Evolutionary conservation across 2,329 filamentous ascomycete species (phyloP), one percentile per base, ranked within the genome.

Genomic region (Aspergillus fumigatus): DNA sequence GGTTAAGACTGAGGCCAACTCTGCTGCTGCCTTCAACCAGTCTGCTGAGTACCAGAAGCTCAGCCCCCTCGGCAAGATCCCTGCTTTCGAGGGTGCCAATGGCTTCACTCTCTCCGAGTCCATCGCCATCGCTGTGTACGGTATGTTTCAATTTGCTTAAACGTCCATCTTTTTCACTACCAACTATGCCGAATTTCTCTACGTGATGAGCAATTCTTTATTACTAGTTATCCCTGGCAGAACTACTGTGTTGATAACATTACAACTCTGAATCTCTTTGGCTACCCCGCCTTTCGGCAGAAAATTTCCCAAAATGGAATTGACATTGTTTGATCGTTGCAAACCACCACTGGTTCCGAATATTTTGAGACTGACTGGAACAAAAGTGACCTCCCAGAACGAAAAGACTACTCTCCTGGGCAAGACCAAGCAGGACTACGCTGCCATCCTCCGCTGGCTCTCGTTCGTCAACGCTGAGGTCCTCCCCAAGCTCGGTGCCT

Each of bases 351-450:
- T 56, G 57, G 48, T 53, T 54, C 52, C 55, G 55, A 48, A 53
- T 43, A 53, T 52, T 27, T 49, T 38, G 26, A 60, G 38, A 51
- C 69, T 71, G 65, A 73, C 65, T 65, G 58, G 51, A 50, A 51
- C 51, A 57, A 53, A 59, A 97, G 94, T 99, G 76, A 92, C 94
- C 72, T 97, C 94, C 70, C 94, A 99, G 83, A 99, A 99, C 79
- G 94, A 97, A 88, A 97, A 97, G 89, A 99, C 94, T 71, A 95
- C 92, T 68, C 92, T 99, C 66, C 87, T 99, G 70, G 94, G 94
- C 75, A 97, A 97, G 88, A 99, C 92, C 82, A 99, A 99, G 89
- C 93, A 99, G 84, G 94, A 99, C 87, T 93, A 97, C 79, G 94
- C 94, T 70, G 92, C 92, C 68, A 99, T 99, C 79, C 84, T 99